Evolutionary conservation across 139 green algal genomes (phyloP).

Genomic region (Chara braunii): DNA sequence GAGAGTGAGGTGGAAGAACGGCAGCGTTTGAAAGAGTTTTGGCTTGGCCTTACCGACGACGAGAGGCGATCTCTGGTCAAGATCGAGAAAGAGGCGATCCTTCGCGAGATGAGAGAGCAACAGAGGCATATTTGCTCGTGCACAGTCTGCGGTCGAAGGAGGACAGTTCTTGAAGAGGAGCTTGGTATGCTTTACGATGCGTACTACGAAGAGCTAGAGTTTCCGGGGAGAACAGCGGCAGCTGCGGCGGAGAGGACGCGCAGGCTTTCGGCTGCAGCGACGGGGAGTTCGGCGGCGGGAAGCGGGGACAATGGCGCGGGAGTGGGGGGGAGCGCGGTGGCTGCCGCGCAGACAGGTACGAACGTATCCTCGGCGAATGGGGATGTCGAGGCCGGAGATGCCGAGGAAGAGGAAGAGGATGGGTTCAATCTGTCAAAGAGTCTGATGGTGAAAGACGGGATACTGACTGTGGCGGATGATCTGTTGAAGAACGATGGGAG

Average conservation of each 20-base stretch:
- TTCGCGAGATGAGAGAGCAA: conserved; percentile 17
- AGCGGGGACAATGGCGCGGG: too few relatives aligned
- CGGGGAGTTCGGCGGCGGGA: too few relatives aligned
- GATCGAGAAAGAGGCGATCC: conserved; percentile 22
- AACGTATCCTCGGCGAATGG: too few relatives aligned
- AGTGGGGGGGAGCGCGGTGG: too few relatives aligned
- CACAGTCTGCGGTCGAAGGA: conserved; percentile 12
- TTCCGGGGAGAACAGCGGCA: neutral
- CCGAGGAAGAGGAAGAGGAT: neutral
- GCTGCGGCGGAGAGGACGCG: neutral
- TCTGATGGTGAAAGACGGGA: neutral
- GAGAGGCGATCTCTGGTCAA: neutral
- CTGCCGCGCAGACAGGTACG: too few relatives aligned
- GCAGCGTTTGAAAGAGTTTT: conserved; percentile 7
- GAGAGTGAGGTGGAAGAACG: conserved; percentile 6
- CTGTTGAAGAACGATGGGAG: conserved; percentile 3
- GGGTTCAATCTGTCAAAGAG: neutral
- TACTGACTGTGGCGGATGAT: conserved; percentile 8
- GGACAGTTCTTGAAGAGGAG: conserved; percentile 14
- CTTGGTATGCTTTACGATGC: conserved; percentile 20
- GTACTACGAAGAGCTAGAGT: conserved; percentile 14
- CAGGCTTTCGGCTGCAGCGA: too few relatives aligned
- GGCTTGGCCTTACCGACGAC: conserved; percentile 5
- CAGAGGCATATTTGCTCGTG: conserved; percentile 16
- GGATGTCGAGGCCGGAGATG: too few relatives aligned